These are phyloP conservation scores for Rauvolfia tetraphylla DNA, from an alignment of 257 asterid genomes.

Conservation along the genomic window DNA sequence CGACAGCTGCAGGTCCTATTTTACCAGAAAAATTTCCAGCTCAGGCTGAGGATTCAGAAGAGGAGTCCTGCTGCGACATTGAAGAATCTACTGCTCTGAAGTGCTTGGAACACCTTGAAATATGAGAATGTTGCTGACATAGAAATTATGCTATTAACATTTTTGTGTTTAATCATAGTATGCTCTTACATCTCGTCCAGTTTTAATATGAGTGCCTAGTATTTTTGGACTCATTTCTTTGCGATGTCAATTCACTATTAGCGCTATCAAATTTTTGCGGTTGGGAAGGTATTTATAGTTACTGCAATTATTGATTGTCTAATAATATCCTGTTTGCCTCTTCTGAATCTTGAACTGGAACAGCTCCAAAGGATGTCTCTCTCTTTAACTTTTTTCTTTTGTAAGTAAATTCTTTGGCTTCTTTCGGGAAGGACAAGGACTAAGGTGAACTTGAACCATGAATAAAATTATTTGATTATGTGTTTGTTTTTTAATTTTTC, in stretches of 20 bases:
- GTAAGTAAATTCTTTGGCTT: not conserved
- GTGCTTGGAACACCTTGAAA: constrained; percentile 73
- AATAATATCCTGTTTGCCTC: not conserved
- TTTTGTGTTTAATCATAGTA: constrained; percentile 3
- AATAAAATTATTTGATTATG: too few relatives aligned
- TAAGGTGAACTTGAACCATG: not conserved
- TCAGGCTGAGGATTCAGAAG: constrained; percentile 24
- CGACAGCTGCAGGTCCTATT: constrained; percentile 13
- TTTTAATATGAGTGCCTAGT: not conserved
- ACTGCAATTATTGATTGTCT: not conserved
- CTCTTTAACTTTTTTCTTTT: too few relatives aligned
- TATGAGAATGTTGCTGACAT: constrained; percentile 29
- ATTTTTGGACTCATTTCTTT: constrained; percentile 3
- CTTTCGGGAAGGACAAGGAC: not conserved
- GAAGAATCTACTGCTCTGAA: constrained; percentile 58
- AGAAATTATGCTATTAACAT: not conserved
- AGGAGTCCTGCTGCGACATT: constrained; percentile 25
- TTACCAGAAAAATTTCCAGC: constrained; percentile 25
- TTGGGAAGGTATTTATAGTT: not conserved
- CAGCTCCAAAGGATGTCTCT: not conserved
- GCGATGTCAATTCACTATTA: constrained; percentile 1
- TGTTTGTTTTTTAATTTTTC: too few relatives aligned
- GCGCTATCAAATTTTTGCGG: not conserved
- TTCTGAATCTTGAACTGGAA: not conserved
- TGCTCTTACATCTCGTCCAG: not conserved